Base-by-base conservation (phyloP, 2,329 filamentous ascomycete species). In the Claviceps pusilla region DNA sequence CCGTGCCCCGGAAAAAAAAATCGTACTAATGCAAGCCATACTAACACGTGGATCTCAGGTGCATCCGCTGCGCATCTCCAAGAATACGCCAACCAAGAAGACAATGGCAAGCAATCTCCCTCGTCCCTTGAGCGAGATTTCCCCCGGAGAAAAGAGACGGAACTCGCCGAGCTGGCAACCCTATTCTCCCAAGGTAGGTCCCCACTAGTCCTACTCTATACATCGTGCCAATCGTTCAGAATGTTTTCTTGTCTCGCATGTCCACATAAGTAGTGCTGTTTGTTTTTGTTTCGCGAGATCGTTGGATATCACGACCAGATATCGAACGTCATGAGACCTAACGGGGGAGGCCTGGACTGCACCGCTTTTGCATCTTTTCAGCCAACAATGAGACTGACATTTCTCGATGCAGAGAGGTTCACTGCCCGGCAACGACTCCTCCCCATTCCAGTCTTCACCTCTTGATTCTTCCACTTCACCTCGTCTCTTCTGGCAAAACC, bases 81-180 rank as follows among this genome's bases (percentile, higher is more conserved):
- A 89, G 73, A 78, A 71, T 64, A 78, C 74, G 55, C 74, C 77
- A 51, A 73, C 69, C 64, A 90, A 84, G 67, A 79, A 84, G 69
- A 78, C n/a, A 19, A 50, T 80, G 74, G 66, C 73, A 54, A 76
- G 73, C 66, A 75, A 78, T 63, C 71, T 78, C 54, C 79, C 84
- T 65, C 83, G 86, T 63, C 87, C 93, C 56, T 78, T 98, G 59
- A 87, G 89, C 58, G 93, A 98, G 73, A 83, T 98, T 65, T 88
- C 86, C 62, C 86, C 87, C 52, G 86, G 86, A 58, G 88, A 90
- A 71, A 84, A 83, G 69, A 82, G 91, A 66, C 80, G 90, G 63
- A 97, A 97, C 73, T 96, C 90, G 51, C 89, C 90, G 53, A 94
- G 86, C 74, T 95, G 85, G 80, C 89, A 86, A 64, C 86, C 90